These are phyloP conservation scores for Penicillium olsonii DNA, from an alignment of 2,329 filamentous ascomycete genomes.

Conservation along the genomic window DNA sequence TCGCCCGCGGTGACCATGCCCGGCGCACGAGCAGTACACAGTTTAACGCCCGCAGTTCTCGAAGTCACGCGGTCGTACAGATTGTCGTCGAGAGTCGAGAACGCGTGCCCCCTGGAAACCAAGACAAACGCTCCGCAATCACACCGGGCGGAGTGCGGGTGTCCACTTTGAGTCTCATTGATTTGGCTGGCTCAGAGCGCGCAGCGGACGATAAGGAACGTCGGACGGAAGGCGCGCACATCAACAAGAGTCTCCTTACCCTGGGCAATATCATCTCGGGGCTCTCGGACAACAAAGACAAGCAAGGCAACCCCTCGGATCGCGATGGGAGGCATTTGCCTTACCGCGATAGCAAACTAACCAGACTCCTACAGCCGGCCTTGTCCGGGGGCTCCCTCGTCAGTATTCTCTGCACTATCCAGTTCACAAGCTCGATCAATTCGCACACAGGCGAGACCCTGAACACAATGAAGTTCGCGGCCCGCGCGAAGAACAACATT, in stretches of 20 bases:
- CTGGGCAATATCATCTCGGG: slow-evolving; percentile 92
- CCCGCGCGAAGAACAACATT: slow-evolving; percentile 95
- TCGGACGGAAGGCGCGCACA: slow-evolving; percentile 91
- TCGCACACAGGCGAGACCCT: slow-evolving; percentile 84
- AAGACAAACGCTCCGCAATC: slow-evolving; percentile 69
- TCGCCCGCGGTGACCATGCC: slow-evolving; percentile 89
- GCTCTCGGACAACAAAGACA: slow-evolving; percentile 86
- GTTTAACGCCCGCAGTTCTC: slow-evolving; percentile 93
- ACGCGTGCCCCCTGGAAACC: slow-evolving; percentile 63
- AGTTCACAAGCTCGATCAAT: slow-evolving; percentile 72
- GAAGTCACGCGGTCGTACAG: slow-evolving; percentile 96
- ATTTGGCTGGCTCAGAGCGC: slow-evolving; percentile 93
- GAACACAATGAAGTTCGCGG: slow-evolving; percentile 96
- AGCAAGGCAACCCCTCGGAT: slow-evolving; percentile 69
- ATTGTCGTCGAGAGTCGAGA: slow-evolving; percentile 98
- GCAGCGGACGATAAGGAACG: slow-evolving; percentile 94
- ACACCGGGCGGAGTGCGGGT: slow-evolving; percentile 88
- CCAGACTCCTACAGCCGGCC: slow-evolving; percentile 85
- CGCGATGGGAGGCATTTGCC: slow-evolving; percentile 91
- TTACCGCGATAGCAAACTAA: slow-evolving; percentile 97
- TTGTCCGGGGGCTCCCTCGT: slow-evolving; percentile 91
- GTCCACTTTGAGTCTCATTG: slow-evolving; percentile 91
- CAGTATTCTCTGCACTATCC: slow-evolving; percentile 95
- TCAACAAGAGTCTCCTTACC: slow-evolving; percentile 96
- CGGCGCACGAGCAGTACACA: slow-evolving; percentile 91